Conservation (phyloP, 495 filamentous ascomycete genomes). For the Oidiodendron maius region DNA sequence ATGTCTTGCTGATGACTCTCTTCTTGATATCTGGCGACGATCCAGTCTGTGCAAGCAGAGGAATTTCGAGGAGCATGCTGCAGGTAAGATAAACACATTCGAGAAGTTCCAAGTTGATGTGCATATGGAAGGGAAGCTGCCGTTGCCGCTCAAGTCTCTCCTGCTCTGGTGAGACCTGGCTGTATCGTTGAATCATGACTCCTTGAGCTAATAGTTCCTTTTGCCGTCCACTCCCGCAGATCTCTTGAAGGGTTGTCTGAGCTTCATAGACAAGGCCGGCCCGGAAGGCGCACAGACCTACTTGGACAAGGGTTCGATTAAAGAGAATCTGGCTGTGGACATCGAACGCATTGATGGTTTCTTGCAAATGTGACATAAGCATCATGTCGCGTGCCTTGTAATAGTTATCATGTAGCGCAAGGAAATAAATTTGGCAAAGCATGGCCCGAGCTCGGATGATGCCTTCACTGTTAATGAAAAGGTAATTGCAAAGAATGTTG, state of each 20-base stretch:
- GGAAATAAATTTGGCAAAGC: slow-evolving; percentile 97
- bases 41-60: slow-evolving; percentile 90
- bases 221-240: slow-evolving; percentile 92
- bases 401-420: slow-evolving; percentile 94
- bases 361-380: slow-evolving; percentile 98
- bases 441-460: slow-evolving; percentile 95
- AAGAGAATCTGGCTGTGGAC: slow-evolving; percentile 96
- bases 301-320: slow-evolving; percentile 96
- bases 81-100: slow-evolving; percentile 98
- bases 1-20: slow-evolving; percentile 98
- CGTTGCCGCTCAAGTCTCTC: slow-evolving; percentile 93
- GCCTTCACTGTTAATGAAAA: slow-evolving; percentile 88
- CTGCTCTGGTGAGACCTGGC: slow-evolving; percentile 92
- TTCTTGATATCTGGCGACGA: slow-evolving; percentile 96
- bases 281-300: slow-evolving; percentile 96
- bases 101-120: slow-evolving; percentile 97
- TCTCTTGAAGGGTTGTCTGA: slow-evolving; percentile 92
- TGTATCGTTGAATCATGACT: slow-evolving; percentile 94
- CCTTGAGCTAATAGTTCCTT: slow-evolving; percentile 98
- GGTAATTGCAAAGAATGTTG: slow-evolving; percentile 85
- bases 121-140: slow-evolving; percentile 98
- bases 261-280: slow-evolving; percentile 95
- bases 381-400: slow-evolving; percentile 97
- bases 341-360: slow-evolving; percentile 92
- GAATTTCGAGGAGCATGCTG: slow-evolving; percentile 98